Evolutionary conservation across 2,329 filamentous ascomycete species (phyloP), one percentile per base, ranked within the genome.

Genomic region (Cladosporium sp.): DNA sequence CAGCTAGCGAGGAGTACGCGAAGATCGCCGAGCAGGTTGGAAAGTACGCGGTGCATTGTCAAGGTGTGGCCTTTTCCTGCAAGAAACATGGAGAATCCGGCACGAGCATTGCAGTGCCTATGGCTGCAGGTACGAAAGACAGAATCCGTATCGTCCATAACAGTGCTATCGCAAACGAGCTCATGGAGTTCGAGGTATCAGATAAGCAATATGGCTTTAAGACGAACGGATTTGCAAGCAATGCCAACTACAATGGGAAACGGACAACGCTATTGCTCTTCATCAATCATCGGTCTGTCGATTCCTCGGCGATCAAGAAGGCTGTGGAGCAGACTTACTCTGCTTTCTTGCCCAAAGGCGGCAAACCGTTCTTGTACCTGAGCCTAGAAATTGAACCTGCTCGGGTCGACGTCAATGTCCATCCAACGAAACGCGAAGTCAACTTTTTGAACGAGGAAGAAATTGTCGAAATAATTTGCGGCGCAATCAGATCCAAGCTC

Each of bases 381-480:
- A 93, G 86, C 65, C 78, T 98, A 2, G 87, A 95, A 55, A 95
- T 98, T 53, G 91, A 97, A 61, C 92, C 93, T 1, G 83, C 86
- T 22, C 80, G 92, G 49, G 89, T 98, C 3, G 93, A 98, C 68
- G 95, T 98, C 65, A 98, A 98, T 61, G 87, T 98, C 0, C 93
- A 98, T 68, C 93, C 93, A 0, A 98, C 93, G 0, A 98, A 98
- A 69, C 80, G 89, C 46, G 92, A 98, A 66, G 93, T 98, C 16
- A 93, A 97, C 64, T 97, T 98, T 62, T 77, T 98, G 18, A 95
- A 97, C 56, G 93, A 98, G 67, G 93, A 98, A 58, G 93, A 98
- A 61, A 95, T 98, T 43, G 86, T 93, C 43, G 87, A 93, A 58
- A 80, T 82, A 11, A 84, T 98, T 4, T 96, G 91, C 71, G 82